Conservation (phyloP, 2,329 filamentous ascomycete genomes). For the Nigrospora sphaerica region DNA sequence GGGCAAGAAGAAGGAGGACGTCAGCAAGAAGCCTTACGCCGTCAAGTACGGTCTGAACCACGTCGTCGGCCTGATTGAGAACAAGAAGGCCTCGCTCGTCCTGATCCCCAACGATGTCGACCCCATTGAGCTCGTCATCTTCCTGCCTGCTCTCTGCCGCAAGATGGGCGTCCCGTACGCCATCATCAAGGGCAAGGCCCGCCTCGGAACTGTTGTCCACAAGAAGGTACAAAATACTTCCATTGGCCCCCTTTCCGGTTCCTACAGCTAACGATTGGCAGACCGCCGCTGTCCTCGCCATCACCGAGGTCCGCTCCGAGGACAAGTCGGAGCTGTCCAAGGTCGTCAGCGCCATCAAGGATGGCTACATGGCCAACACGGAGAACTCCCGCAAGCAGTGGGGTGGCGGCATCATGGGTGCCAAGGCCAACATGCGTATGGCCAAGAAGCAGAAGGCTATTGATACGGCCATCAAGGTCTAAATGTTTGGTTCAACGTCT, state of each 20-base stretch:
- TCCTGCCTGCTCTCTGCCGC: constrained; percentile 97
- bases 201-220: constrained; percentile 97
- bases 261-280: constrained; percentile 32
- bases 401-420: constrained; percentile 99
- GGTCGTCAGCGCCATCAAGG: constrained; percentile 93
- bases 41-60: constrained; percentile 99
- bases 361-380: constrained; percentile 93
- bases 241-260: neutral
- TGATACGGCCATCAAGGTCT: constrained; percentile 97
- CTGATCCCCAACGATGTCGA: constrained; percentile 99
- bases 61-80: constrained; percentile 94
- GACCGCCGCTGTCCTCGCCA: constrained; percentile 91
- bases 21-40: constrained; percentile 98
- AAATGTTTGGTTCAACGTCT: constrained; percentile 29
- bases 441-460: constrained; percentile 91
- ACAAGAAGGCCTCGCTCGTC: constrained; percentile 99
- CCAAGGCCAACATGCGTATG: constrained; percentile 75
- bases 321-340: constrained; percentile 98
- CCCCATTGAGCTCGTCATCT: constrained; percentile 98
- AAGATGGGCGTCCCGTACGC: constrained; percentile 99
- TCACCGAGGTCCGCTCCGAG: constrained; percentile 95
- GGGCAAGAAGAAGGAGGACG: constrained; percentile 99
- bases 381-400: constrained; percentile 88
- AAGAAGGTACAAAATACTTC: constrained; percentile 68
- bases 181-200: constrained; percentile 99